Conservation (phyloP, 495 filamentous ascomycete species). For the Lepraria neglecta region DNA sequence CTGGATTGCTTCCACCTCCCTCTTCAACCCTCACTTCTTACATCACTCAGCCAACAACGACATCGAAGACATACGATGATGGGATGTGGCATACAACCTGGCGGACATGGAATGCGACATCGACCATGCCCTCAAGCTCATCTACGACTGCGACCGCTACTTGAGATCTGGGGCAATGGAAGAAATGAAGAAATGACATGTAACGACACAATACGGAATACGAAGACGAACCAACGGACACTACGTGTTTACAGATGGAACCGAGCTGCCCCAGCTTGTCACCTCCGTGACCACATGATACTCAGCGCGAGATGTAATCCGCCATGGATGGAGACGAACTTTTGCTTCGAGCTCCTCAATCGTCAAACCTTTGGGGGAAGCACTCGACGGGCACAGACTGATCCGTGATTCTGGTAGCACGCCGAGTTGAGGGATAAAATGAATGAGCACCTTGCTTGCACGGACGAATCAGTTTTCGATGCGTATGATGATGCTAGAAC, state of each 20-base stretch:
- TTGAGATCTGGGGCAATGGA: neutral
- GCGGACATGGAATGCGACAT: slow-evolving; percentile 23
- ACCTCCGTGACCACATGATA: neutral
- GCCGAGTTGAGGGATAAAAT: neutral
- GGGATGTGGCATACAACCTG: slow-evolving; percentile 24
- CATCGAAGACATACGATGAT: slow-evolving; percentile 23
- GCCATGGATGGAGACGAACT: neutral
- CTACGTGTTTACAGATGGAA: neutral
- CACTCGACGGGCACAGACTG: neutral
- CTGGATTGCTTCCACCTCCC: slow-evolving; percentile 4
- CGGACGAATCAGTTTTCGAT: neutral
- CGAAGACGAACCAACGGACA: neutral
- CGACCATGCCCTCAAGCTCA: slow-evolving; percentile 12
- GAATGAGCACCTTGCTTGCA: neutral
- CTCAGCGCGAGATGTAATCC: neutral
- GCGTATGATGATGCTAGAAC: too few relatives aligned
- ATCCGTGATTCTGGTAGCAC: neutral
- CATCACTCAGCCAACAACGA: slow-evolving; percentile 3
- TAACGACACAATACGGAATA: neutral
- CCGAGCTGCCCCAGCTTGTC: neutral
- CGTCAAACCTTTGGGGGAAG: neutral
- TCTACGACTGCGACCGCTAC: slow-evolving; percentile 3
- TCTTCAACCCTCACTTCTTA: slow-evolving; percentile 3
- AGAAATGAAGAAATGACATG: neutral
- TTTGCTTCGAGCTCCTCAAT: neutral